These are phyloP conservation scores for Fraxinus americana DNA, from an alignment of 257 asterid species.

Conservation along the genomic window DNA sequence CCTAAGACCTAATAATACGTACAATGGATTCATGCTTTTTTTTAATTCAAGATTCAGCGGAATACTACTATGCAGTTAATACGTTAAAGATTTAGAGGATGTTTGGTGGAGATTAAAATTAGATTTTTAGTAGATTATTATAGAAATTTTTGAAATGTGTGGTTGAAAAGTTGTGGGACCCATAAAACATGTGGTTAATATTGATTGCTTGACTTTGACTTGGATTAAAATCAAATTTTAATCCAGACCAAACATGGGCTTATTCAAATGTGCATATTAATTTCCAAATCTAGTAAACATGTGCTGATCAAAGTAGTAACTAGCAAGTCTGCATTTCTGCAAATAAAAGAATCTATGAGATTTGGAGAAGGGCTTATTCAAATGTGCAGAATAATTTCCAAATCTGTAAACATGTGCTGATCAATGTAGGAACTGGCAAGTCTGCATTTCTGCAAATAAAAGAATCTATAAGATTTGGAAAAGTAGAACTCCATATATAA, in stretches of 20 bases:
- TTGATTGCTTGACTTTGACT: no score
- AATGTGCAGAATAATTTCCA: background rate
- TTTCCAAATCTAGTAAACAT: background rate
- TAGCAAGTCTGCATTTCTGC: background rate
- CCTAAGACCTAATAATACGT: no score
- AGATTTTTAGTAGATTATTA: no score
- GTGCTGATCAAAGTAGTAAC: background rate
- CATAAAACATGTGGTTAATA: no score
- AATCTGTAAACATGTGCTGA: background rate
- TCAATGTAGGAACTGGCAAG: background rate
- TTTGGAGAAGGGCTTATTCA: background rate
- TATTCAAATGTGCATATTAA: background rate
- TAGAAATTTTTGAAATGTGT: no score
- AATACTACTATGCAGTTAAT: no score
- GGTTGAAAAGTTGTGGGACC: no score
- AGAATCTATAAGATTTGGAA: background rate
- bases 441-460: background rate
- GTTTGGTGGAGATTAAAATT: no score
- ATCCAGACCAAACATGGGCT: no score
- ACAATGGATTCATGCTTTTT: background rate
- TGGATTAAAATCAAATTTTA: no score
- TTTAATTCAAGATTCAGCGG: background rate
- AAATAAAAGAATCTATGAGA: background rate
- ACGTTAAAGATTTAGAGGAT: background rate
- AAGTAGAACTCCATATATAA: background rate